Evolutionary conservation across 805 yeast genomes (phyloP).

Genomic region (Sugiyamaella mastotermitis): DNA sequence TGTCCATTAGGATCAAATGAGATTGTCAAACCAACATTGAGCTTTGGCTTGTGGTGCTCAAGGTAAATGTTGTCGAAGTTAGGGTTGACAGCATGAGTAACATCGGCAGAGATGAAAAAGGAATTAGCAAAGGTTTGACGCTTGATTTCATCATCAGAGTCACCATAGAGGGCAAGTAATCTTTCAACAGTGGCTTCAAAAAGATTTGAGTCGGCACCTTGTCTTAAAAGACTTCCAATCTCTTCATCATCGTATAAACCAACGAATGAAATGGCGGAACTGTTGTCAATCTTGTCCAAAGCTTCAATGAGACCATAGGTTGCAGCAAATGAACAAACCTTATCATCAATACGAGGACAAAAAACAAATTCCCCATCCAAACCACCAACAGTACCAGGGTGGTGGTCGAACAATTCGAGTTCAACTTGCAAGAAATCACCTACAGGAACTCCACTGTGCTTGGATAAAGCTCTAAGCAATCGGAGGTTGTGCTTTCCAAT

Average conservation of each 20-base stretch:
- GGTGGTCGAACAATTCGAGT: slow-evolving; percentile 74
- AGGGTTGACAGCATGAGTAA: slow-evolving; percentile 76
- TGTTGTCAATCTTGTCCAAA: slow-evolving; percentile 24
- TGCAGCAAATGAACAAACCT: slow-evolving; percentile 75
- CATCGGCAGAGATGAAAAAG: slow-evolving; percentile 77
- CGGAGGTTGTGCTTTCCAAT: slow-evolving; percentile 62
- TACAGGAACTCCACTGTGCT: slow-evolving; percentile 51
- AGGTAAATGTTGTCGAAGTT: slow-evolving; percentile 53
- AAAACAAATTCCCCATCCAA: slow-evolving; percentile 67
- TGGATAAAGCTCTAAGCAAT: slow-evolving; percentile 63
- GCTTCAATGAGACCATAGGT: slow-evolving; percentile 50
- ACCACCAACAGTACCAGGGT: slow-evolving; percentile 75
- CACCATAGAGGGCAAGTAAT: slow-evolving; percentile 23
- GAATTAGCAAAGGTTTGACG: slow-evolving; percentile 61
- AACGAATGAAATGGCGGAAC: slow-evolving; percentile 34
- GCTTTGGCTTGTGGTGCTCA: slow-evolving; percentile 73
- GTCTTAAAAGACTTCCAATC: slow-evolving; percentile 72
- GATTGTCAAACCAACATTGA: slow-evolving; percentile 68
- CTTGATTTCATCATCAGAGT: slow-evolving; percentile 27
- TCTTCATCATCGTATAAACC: slow-evolving; percentile 79
- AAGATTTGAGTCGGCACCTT: slow-evolving; percentile 76
- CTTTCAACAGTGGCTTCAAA: slow-evolving; percentile 61
- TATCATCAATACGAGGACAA: slow-evolving; percentile 82
- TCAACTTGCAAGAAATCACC: slow-evolving; percentile 64
- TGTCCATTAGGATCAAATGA: slow-evolving; percentile 74